A percentile compares a stretch with the other conserved stretches of the same genome.
Conservation (phyloP, 2,329 filamentous ascomycete genomes). For the Pyrenochaeta sp. region DNA sequence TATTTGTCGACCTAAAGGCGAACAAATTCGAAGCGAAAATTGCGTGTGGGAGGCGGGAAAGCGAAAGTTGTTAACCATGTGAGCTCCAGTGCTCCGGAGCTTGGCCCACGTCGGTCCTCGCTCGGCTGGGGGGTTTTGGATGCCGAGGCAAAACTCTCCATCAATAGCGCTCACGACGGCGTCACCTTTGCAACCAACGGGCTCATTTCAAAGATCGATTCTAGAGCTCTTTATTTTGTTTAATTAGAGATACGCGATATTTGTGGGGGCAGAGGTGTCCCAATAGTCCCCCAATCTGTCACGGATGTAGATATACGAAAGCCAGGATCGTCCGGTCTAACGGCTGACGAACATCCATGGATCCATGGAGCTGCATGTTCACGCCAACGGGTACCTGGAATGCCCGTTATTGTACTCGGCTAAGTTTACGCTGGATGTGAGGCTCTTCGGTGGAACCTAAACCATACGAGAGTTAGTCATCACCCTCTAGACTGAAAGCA, state of each 20-base stretch:
- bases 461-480: background rate
- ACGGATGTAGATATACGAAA: background rate
- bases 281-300: background rate
- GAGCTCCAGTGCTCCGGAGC: slow-evolving; percentile 40
- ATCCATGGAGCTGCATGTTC: background rate
- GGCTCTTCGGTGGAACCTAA: background rate
- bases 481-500: background rate
- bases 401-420: background rate
- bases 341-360: slow-evolving; percentile 1
- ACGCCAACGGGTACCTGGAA: background rate
- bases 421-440: background rate
- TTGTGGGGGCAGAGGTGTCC: background rate
- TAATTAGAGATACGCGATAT: background rate
- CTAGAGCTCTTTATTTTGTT: background rate
- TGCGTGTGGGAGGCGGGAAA: slow-evolving; percentile 17
- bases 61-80: slow-evolving; percentile 33
- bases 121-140: slow-evolving; percentile 27
- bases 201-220: background rate
- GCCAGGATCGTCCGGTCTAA: slow-evolving; percentile 1
- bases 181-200: background rate
- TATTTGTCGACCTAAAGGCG: slow-evolving; percentile 1
- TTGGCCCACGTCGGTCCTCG: slow-evolving; percentile 33
- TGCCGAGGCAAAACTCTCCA: slow-evolving; percentile 33
- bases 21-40: slow-evolving; percentile 8
- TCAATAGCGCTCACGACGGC: slow-evolving; percentile 7